Conservation (phyloP, 2,329 filamentous ascomycete genomes). For the Sporothrix curviconia region DNA sequence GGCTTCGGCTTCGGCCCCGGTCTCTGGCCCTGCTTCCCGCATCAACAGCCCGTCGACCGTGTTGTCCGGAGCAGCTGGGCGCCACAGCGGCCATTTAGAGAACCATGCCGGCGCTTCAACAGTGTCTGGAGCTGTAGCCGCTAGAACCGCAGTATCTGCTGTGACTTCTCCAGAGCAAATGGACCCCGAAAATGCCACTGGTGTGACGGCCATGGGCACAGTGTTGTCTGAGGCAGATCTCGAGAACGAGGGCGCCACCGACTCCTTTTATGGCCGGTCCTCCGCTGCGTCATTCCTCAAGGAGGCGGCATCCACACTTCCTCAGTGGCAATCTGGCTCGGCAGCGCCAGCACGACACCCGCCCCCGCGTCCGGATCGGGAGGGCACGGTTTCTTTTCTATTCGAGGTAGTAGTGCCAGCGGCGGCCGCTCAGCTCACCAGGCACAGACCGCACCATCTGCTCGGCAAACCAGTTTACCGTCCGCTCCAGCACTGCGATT, state of each 20-base stretch:
- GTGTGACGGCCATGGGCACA: constrained; percentile 15
- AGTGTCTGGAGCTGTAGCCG: neutral
- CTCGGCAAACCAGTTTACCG: neutral
- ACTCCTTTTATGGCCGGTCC: constrained; percentile 14
- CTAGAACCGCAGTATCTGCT: neutral
- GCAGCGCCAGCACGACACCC: neutral
- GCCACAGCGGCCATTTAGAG: neutral
- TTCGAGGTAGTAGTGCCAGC: too few species aligned
- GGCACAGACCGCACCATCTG: too few species aligned
- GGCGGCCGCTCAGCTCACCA: too few species aligned
- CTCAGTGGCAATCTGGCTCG: neutral
- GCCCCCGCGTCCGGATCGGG: neutral
- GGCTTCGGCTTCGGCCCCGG: neutral
- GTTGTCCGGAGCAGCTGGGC: too few species aligned
- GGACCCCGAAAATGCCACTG: constrained; percentile 1
- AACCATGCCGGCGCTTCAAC: too few species aligned
- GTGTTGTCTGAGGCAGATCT: constrained; percentile 14
- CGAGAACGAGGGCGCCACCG: neutral
- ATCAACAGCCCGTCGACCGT: neutral
- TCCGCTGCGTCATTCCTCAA: constrained; percentile 13
- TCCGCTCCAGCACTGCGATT: neutral
- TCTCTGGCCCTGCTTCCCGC: neutral
- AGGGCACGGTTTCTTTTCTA: too few species aligned
- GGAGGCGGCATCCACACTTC: constrained; percentile 9
- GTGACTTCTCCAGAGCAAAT: constrained; percentile 6